A percentile compares a stretch with the other conserved stretches of the same genome.
phyloP scores from a whole-genome alignment of 2,329 filamentous ascomycete species.

The Teratosphaeriaceae sp. region DNA sequence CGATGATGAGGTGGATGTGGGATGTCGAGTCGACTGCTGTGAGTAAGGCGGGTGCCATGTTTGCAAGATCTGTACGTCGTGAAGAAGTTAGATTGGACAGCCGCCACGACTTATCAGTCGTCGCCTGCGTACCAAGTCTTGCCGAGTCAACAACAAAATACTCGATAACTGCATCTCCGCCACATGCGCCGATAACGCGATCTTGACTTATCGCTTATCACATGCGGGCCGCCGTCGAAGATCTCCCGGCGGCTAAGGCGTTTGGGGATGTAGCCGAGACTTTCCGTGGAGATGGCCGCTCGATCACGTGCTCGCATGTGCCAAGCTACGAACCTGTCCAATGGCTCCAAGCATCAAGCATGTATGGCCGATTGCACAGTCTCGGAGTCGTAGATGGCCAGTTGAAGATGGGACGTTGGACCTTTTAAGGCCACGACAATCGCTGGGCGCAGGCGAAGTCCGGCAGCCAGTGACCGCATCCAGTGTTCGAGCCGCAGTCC shows the following conservation, averaged over 20 bases:
- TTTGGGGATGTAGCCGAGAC: neutral
- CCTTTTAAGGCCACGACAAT: too few relatives aligned
- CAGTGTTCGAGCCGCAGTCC: too few relatives aligned
- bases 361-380: too few relatives aligned
- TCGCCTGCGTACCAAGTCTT: neutral
- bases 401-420: too few relatives aligned
- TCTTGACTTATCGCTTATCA: neutral
- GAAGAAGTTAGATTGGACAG: too few relatives aligned
- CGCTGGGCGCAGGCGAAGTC: too few relatives aligned
- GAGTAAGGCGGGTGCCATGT: slow-evolving; percentile 53
- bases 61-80: neutral
- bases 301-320: neutral
- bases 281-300: neutral
- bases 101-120: neutral
- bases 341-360: too few relatives aligned
- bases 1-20: slow-evolving; percentile 78
- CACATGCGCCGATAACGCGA: neutral
- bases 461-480: too few relatives aligned
- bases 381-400: too few relatives aligned
- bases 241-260: neutral
- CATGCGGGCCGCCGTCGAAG: neutral
- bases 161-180: neutral
- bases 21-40: slow-evolving; percentile 63
- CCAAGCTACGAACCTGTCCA: too few relatives aligned
- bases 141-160: neutral